Conservation (phyloP, 306 rosid genomes). For the Potentilla sterilis region DNA sequence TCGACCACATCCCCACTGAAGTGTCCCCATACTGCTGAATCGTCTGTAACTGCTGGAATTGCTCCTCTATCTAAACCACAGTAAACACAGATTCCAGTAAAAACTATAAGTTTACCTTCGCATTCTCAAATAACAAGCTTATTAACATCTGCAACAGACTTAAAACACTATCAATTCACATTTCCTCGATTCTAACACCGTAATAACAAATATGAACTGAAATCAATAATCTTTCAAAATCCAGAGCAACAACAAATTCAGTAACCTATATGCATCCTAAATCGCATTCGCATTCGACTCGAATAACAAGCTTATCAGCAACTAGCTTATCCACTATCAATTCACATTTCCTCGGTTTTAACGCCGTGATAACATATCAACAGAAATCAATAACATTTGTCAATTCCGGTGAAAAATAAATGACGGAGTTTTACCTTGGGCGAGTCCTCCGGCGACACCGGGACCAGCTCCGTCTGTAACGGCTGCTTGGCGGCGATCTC, state of each 20-base stretch:
- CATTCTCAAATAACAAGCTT: background rate
- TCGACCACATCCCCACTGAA: conserved; percentile 77
- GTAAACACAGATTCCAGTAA: background rate
- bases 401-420: too few species aligned
- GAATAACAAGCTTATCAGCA: too few species aligned
- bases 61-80: conserved; percentile 50
- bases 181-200: background rate
- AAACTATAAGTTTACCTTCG: background rate
- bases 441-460: conserved; percentile 73
- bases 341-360: too few species aligned
- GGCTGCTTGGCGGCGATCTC: conserved; percentile 50
- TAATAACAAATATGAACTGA: background rate
- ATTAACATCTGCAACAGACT: background rate
- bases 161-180: background rate
- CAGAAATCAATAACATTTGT: too few species aligned
- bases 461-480: conserved; percentile 56
- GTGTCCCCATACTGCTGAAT: conserved; percentile 52
- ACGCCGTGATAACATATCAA: too few species aligned
- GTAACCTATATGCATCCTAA: too few species aligned
- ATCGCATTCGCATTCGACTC: too few species aligned
- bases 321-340: too few species aligned
- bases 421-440: conserved; percentile 36
- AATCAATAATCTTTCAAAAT: too few species aligned
- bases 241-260: too few species aligned
- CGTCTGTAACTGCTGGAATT: conserved; percentile 51